Conservation (phyloP, 495 filamentous ascomycete species). For the Lasiosphaeriaceae sp. region DNA sequence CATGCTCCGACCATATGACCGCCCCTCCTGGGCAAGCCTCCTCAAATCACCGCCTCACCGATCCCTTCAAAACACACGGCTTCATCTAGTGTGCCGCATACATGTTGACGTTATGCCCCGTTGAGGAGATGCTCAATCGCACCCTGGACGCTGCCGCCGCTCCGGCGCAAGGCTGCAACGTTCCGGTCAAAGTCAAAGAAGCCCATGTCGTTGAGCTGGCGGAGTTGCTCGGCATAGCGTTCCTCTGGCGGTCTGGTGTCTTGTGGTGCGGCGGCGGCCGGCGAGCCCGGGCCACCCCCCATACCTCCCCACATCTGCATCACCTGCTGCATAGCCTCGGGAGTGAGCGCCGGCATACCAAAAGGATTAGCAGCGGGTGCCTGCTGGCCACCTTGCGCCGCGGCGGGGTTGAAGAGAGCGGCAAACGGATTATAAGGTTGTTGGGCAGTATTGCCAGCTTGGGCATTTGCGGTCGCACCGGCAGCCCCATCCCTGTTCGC, state of each 20-base stretch:
- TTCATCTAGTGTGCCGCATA: too few relatives aligned
- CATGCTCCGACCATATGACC: too few relatives aligned
- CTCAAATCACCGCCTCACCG: too few relatives aligned
- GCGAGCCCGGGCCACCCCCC: slow-evolving; percentile 15
- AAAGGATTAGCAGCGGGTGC: slow-evolving; percentile 19
- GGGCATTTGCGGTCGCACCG: too few relatives aligned
- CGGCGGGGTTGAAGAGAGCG: slow-evolving; percentile 33
- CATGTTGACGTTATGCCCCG: slow-evolving; percentile 19
- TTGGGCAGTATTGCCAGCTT: background rate
- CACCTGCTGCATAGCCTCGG: slow-evolving; percentile 48
- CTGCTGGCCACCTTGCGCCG: slow-evolving; percentile 11
- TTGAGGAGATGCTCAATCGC: slow-evolving; percentile 76
- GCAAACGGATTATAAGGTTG: slow-evolving; percentile 17
- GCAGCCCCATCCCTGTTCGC: background rate
- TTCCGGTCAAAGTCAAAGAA: slow-evolving; percentile 97
- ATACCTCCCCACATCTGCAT: slow-evolving; percentile 29
- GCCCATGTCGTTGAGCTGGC: slow-evolving; percentile 97
- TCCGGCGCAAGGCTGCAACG: slow-evolving; percentile 78
- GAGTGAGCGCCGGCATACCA: slow-evolving; percentile 16
- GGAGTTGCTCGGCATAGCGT: slow-evolving; percentile 81
- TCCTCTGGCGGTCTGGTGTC: slow-evolving; percentile 93
- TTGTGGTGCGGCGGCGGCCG: slow-evolving; percentile 49
- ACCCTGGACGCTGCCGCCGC: slow-evolving; percentile 92
- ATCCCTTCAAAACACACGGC: too few relatives aligned
- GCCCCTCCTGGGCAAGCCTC: too few relatives aligned